phyloP scores from a whole-genome alignment of 495 filamentous ascomycete species.

The Daldinia concentrica region DNA sequence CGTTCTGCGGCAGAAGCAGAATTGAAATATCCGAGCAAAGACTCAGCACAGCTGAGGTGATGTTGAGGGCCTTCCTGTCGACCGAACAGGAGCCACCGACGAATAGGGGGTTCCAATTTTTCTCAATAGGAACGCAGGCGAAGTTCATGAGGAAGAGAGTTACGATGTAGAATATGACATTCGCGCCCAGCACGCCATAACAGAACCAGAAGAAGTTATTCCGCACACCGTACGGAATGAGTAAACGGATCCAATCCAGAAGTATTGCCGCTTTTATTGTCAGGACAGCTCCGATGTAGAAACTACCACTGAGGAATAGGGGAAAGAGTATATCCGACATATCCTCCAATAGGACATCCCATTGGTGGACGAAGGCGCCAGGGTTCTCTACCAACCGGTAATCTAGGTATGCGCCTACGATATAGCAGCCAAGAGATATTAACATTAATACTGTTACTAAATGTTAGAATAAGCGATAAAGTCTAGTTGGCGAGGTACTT shows the following conservation, averaged over 20 bases:
- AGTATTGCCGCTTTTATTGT: conserved; percentile 51
- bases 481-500: not conserved
- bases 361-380: conserved; percentile 48
- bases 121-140: conserved; percentile 52
- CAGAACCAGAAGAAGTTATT: conserved; percentile 44
- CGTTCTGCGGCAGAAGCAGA: conserved; percentile 47
- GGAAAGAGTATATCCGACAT: conserved; percentile 29
- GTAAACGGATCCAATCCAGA: conserved; percentile 49
- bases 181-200: conserved; percentile 51
- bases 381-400: conserved; percentile 26
- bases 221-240: conserved; percentile 42
- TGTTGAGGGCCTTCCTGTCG: conserved; percentile 36
- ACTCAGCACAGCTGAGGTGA: conserved; percentile 43
- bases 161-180: conserved; percentile 53
- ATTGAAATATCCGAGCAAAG: conserved; percentile 50
- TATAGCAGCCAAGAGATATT: conserved; percentile 33
- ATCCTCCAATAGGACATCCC: conserved; percentile 39
- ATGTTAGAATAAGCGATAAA: not conserved
- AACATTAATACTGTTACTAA: conserved; percentile 28
- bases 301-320: conserved; percentile 35
- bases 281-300: conserved; percentile 32
- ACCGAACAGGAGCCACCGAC: conserved; percentile 32
- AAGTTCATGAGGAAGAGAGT: conserved; percentile 57
- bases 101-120: conserved; percentile 32
- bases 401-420: conserved; percentile 32